Evolutionary conservation across 1,284 basidiomycete species (phyloP).

Genomic region (Mycena citricolor): DNA sequence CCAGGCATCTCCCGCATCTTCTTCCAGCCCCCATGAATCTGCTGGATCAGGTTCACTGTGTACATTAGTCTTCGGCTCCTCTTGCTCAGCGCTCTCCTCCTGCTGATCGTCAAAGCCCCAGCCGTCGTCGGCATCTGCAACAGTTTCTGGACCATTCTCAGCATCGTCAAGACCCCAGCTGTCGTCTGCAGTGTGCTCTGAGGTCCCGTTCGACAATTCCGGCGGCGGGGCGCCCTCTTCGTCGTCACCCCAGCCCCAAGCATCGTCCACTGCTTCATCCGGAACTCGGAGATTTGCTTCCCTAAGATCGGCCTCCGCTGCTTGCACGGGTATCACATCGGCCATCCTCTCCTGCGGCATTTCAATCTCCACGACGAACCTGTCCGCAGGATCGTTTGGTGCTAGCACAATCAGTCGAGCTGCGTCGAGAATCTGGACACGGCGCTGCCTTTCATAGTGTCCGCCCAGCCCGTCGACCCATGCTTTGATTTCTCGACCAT

Average conservation of each 20-base stretch:
- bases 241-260: conserved; percentile 40
- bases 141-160: conserved; percentile 16
- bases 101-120: too few relatives aligned
- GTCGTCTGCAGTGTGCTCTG: conserved; percentile 28
- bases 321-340: conserved; percentile 36
- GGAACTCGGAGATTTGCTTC: conserved; percentile 22
- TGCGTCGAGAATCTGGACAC: conserved; percentile 59
- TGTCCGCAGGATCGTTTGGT: conserved; percentile 33
- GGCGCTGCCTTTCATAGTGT: conserved; percentile 74
- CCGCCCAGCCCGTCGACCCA: conserved; percentile 65
- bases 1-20: conserved; percentile 39
- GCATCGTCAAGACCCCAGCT: conserved; percentile 40
- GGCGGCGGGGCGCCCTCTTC: conserved; percentile 16
- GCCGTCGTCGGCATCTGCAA: conserved; percentile 31
- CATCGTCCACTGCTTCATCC: conserved; percentile 33
- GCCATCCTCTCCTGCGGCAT: conserved; percentile 26
- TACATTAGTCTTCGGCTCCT: conserved; percentile 27
- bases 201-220: conserved; percentile 31
- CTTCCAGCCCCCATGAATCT: conserved; percentile 70
- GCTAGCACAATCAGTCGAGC: conserved; percentile 50
- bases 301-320: conserved; percentile 24
- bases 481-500: conserved; percentile 51
- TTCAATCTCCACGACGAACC: conserved; percentile 41
- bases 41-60: conserved; percentile 24
- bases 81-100: conserved; percentile 26